Evolutionary conservation across 2,329 filamentous ascomycete species (phyloP).

Genomic region (Aciculosporium take): DNA sequence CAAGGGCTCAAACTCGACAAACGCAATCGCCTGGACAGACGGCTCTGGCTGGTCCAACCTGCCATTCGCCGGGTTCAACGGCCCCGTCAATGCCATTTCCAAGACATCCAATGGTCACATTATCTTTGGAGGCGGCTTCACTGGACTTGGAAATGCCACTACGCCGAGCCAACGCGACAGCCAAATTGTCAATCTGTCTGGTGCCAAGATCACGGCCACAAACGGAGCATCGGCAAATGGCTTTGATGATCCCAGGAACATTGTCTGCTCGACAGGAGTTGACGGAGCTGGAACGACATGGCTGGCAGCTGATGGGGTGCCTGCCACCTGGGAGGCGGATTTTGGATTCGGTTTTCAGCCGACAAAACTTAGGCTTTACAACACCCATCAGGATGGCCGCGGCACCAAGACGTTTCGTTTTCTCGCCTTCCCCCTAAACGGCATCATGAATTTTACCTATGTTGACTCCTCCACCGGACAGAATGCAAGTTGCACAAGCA

Average conservation of each 20-base stretch:
- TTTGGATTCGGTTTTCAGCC: conserved; percentile 79
- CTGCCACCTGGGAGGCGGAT: conserved; percentile 70
- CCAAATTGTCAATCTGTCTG: conserved; percentile 72
- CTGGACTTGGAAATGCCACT: conserved; percentile 69
- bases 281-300: conserved; percentile 66
- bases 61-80: conserved; percentile 89
- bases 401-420: conserved; percentile 83
- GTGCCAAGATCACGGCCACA: conserved; percentile 57
- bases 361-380: conserved; percentile 75
- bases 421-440: conserved; percentile 69
- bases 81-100: conserved; percentile 72
- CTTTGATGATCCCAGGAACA: conserved; percentile 62
- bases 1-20: conserved; percentile 64
- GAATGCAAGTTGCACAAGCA: conserved; percentile 59
- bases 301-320: conserved; percentile 55
- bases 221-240: conserved; percentile 47
- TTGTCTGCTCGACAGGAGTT: conserved; percentile 59
- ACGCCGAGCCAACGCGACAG: conserved; percentile 51
- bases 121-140: conserved; percentile 83
- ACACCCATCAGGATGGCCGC: conserved; percentile 69
- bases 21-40: conserved; percentile 71
- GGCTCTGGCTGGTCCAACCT: conserved; percentile 61
- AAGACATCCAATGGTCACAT: conserved; percentile 72
- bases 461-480: conserved; percentile 58
- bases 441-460: conserved; percentile 94